A percentile compares a stretch with the other conserved stretches of the same genome.
phyloP scores from a whole-genome alignment of 2,329 filamentous ascomycete genomes.

The Apiospora kogelbergensis region DNA sequence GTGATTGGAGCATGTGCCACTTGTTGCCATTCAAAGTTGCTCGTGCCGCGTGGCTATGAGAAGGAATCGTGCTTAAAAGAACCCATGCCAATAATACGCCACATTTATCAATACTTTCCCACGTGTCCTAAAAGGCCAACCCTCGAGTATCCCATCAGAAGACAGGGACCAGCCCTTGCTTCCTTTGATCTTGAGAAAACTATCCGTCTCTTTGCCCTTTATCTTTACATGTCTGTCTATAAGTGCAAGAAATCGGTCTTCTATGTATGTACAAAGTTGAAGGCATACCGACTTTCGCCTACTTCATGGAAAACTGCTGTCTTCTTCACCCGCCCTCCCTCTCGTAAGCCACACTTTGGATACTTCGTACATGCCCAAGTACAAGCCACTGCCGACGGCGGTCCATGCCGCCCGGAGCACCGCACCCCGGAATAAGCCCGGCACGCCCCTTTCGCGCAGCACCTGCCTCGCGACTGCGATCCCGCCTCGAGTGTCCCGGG shows the following conservation, averaged over 20 bases:
- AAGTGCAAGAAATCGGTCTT: neutral
- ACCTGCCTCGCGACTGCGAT: slow-evolving; percentile 66
- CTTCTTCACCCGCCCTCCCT: slow-evolving; percentile 39
- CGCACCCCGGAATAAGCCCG: slow-evolving; percentile 76
- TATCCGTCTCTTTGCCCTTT: neutral
- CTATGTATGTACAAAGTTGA: neutral
- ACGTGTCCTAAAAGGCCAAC: no score
- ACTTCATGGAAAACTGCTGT: slow-evolving; percentile 21
- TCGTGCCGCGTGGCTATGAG: neutral
- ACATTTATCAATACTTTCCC: no score
- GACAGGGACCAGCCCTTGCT: no score
- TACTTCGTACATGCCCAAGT: slow-evolving; percentile 83
- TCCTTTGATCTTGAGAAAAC: no score
- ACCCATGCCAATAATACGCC: no score
- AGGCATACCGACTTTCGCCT: neutral
- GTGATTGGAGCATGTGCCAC: neutral
- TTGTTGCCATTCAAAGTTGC: neutral
- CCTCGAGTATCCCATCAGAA: no score
- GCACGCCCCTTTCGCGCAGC: slow-evolving; percentile 64
- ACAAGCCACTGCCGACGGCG: slow-evolving; percentile 77
- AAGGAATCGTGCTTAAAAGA: no score
- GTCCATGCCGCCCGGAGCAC: slow-evolving; percentile 77
- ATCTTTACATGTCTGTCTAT: neutral
- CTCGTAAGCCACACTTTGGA: slow-evolving; percentile 61
- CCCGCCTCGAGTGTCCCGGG: slow-evolving; percentile 34